Percentiles rank a stretch among this genome's conserved stretches.
Evolutionary conservation across 108 stramenopile species (phyloP).

Genomic region (Seminavis robusta): DNA sequence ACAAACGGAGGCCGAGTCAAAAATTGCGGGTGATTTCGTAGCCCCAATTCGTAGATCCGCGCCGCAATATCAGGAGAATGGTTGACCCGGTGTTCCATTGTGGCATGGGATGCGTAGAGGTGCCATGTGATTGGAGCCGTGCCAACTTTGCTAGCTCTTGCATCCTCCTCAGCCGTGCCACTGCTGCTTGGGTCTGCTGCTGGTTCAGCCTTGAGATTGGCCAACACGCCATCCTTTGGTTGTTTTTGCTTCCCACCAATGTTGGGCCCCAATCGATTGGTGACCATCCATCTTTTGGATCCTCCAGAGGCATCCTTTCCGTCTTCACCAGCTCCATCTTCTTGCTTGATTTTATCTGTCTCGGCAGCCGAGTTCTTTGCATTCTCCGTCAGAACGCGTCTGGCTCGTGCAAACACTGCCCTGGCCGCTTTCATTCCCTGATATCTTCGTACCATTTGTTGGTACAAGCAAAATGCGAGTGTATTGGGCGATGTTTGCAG

Average conservation of each 20-base stretch:
- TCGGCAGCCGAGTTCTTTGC: constrained; percentile 4
- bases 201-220: not conserved
- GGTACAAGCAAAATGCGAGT: constrained; percentile 71
- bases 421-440: constrained; percentile 70
- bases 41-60: constrained; percentile 81
- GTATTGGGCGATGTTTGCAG: constrained; percentile 62
- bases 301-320: constrained; percentile 17
- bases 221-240: not conserved
- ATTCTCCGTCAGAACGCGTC: constrained; percentile 46
- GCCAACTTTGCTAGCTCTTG: not conserved
- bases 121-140: constrained; percentile 71
- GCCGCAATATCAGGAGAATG: constrained; percentile 73
- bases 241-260: constrained; percentile 18
- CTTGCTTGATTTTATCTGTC: constrained; percentile 26
- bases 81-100: constrained; percentile 77
- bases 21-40: constrained; percentile 72
- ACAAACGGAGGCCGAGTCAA: constrained; percentile 74
- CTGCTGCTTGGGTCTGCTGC: constrained; percentile 11
- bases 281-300: constrained; percentile 58
- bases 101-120: constrained; percentile 77
- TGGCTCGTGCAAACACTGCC: constrained; percentile 64
- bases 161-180: not conserved
- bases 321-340: constrained; percentile 25
- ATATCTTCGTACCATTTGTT: constrained; percentile 68
- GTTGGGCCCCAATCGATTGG: constrained; percentile 59